Evolutionary conservation across 129 eudicot genomes (phyloP).

Genomic region (Heracleum sosnowskyi): DNA sequence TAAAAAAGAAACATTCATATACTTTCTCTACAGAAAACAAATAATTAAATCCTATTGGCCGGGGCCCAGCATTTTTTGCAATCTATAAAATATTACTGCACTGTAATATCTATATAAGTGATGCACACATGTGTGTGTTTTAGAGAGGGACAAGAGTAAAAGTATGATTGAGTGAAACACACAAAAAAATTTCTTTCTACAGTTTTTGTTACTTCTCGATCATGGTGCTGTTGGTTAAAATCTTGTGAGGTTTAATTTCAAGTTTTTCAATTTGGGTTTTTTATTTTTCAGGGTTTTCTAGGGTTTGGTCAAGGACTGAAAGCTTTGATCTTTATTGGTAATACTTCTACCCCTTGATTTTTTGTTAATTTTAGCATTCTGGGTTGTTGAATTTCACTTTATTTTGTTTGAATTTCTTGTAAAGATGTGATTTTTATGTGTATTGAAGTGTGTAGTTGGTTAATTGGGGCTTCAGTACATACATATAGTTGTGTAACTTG

Average conservation of each 20-base stretch:
- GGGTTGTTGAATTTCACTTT: not conserved
- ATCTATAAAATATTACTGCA: slow-evolving; percentile 2
- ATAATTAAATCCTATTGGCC: no score
- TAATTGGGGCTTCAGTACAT: slow-evolving; percentile 9
- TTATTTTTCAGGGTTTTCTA: slow-evolving; percentile 8
- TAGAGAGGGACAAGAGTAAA: slow-evolving; percentile 1
- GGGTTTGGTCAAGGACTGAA: slow-evolving; percentile 19
- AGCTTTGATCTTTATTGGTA: slow-evolving; percentile 40
- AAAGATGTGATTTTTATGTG: not conserved
- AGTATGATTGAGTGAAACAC: slow-evolving; percentile 3
- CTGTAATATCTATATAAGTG: not conserved
- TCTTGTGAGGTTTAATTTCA: slow-evolving; percentile 20
- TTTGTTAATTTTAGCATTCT: not conserved
- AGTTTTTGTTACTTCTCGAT: slow-evolving; percentile 30
- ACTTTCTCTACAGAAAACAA: no score
- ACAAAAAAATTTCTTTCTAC: not conserved
- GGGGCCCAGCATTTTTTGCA: not conserved
- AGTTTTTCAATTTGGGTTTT: not conserved
- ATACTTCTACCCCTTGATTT: slow-evolving; percentile 13
- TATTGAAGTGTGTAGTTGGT: not conserved
- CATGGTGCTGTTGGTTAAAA: slow-evolving; percentile 28
- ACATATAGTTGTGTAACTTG: not conserved
- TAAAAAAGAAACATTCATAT: no score
- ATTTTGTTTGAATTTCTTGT: not conserved
- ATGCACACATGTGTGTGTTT: not conserved